phyloP scores from a whole-genome alignment of 306 rosid genomes.

The Canavalia gladiata region DNA sequence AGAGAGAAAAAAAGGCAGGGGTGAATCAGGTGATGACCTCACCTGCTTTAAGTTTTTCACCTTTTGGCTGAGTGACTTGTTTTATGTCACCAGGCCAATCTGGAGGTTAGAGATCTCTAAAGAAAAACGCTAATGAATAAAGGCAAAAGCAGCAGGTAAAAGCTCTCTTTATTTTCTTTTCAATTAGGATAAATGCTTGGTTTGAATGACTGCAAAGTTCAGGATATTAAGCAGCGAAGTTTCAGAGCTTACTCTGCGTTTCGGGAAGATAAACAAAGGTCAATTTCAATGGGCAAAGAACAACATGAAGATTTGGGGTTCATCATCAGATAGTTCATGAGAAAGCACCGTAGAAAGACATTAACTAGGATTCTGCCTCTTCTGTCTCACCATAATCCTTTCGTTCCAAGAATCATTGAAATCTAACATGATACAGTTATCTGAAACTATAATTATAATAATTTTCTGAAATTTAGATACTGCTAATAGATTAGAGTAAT shows the following conservation, averaged over 20 bases:
- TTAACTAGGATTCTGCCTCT: neutral
- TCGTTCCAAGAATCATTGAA: neutral
- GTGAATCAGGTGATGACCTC: constrained; percentile 13
- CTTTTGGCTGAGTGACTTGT: neutral
- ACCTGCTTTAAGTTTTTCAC: neutral
- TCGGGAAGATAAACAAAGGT: neutral
- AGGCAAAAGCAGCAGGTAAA: neutral
- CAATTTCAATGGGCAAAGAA: neutral
- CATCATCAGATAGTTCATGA: neutral
- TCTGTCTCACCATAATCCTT: neutral
- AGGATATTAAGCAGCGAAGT: neutral
- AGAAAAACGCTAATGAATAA: neutral
- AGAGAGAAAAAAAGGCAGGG: neutral
- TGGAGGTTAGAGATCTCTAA: neutral
- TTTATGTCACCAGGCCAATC: neutral
- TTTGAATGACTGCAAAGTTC: neutral
- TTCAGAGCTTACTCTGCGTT: constrained; percentile 1
- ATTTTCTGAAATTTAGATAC: neutral
- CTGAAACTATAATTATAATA: neutral
- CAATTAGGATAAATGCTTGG: too few species aligned
- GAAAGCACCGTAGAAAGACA: neutral
- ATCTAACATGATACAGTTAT: neutral
- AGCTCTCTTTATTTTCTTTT: neutral
- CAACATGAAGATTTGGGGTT: neutral
- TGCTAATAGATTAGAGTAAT: neutral